Evolutionary conservation across 306 rosid genomes (phyloP).

Genomic region (Cyclanthera cordifolia): DNA sequence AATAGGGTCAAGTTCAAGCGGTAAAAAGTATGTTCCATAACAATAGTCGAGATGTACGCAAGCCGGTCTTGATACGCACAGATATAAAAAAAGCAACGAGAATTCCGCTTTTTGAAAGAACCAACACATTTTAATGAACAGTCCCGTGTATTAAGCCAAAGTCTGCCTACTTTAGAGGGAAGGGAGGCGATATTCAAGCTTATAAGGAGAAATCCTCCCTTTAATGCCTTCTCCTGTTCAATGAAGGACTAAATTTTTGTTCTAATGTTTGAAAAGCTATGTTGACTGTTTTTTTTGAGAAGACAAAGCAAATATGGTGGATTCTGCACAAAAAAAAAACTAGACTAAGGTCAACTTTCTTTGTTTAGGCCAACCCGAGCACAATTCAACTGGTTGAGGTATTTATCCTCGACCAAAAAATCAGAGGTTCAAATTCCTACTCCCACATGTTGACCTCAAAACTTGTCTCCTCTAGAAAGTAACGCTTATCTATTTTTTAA

Average conservation of each 20-base stretch:
- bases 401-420: not conserved
- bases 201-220: not conserved
- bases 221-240: not conserved
- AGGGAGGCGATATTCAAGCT: not conserved
- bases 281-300: not conserved
- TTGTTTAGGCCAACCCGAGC: not conserved
- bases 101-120: not conserved
- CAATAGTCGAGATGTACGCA: no score
- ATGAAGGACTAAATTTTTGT: not conserved
- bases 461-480: not conserved
- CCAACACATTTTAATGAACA: not conserved
- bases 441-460: not conserved
- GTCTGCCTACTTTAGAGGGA: not conserved
- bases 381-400: not conserved
- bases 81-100: no score
- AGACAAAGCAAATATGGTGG: not conserved
- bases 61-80: no score
- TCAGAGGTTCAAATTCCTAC: not conserved
- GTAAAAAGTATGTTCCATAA: no score
- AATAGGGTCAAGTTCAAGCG: no score
- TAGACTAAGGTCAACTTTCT: not conserved
- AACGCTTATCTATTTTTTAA: not conserved
- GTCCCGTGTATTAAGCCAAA: no score
- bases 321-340: not conserved
- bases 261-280: not conserved